These are phyloP conservation scores for Talaromyces sp. DNA, from an alignment of 2,329 filamentous ascomycete genomes.

Conservation along the genomic window DNA sequence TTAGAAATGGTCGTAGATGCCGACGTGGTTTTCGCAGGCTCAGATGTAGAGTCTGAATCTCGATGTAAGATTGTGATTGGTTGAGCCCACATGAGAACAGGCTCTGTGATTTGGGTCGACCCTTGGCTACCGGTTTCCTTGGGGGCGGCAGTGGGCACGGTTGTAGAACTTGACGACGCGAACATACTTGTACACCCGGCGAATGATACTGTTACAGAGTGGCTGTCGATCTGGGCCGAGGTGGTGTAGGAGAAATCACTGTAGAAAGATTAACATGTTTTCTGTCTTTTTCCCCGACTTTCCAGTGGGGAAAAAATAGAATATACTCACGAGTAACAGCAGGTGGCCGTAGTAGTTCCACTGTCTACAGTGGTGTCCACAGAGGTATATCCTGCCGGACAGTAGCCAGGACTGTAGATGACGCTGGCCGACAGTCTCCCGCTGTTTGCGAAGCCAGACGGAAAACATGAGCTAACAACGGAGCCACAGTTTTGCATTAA, in stretches of 20 bases:
- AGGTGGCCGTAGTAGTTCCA: background rate
- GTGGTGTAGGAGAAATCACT: background rate
- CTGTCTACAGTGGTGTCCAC: background rate
- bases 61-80: background rate
- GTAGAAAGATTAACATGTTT: background rate
- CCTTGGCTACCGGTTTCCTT: background rate
- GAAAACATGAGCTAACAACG: background rate
- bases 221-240: background rate
- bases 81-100: background rate
- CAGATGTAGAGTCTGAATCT: background rate
- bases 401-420: background rate
- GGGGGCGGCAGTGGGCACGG: background rate
- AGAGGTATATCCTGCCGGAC: background rate
- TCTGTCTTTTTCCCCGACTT: background rate
- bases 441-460: background rate
- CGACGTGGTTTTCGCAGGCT: background rate
- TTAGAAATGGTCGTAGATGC: background rate
- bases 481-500: background rate
- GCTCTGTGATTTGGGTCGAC: background rate
- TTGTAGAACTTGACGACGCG: background rate
- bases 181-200: background rate
- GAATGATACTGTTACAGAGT: background rate
- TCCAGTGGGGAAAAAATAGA: no score
- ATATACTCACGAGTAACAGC: background rate
- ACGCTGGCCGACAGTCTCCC: background rate